A percentile compares a stretch with the other conserved stretches of the same genome.
Evolutionary conservation across 2,329 filamentous ascomycete genomes (phyloP).

Genomic region (Capronia epimyces): DNA sequence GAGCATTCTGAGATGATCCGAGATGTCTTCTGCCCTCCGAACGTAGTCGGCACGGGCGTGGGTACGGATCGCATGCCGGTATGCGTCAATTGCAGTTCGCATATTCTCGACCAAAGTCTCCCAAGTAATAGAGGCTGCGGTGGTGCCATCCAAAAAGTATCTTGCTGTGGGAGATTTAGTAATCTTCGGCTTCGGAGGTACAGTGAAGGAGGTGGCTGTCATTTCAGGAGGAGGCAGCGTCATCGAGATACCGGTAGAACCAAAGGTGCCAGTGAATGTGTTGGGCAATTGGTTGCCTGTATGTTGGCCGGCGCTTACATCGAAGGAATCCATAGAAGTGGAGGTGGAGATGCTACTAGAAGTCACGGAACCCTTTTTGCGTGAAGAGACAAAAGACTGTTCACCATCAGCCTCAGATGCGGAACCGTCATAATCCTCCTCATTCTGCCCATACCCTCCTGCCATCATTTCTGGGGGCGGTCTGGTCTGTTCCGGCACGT

Average conservation of each 20-base stretch:
- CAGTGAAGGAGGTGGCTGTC: conserved; percentile 52
- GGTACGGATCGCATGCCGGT: conserved; percentile 80
- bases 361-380: conserved; percentile 61
- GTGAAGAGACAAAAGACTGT: conserved; percentile 62
- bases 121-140: conserved; percentile 77
- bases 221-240: conserved; percentile 43
- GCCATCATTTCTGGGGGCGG: conserved; percentile 90
- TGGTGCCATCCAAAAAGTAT: conserved; percentile 88
- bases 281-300: conserved; percentile 6
- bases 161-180: conserved; percentile 57
- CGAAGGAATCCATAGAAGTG: conserved; percentile 78
- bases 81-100: conserved; percentile 81
- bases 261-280: conserved; percentile 12
- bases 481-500: conserved; percentile 80
- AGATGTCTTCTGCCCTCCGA: conserved; percentile 91
- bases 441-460: conserved; percentile 64
- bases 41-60: conserved; percentile 86
- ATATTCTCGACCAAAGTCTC: conserved; percentile 85
- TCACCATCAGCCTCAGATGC: conserved; percentile 79
- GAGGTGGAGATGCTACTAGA: conserved; percentile 73
- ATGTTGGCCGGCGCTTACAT: conserved; percentile 30
- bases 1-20: conserved; percentile 85
- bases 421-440: conserved; percentile 90
- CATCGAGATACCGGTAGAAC: conserved; percentile 29
- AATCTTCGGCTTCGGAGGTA: conserved; percentile 43